Evolutionary conservation across 495 filamentous ascomycete genomes (phyloP).

Genomic region (Bacidia gigantensis): DNA sequence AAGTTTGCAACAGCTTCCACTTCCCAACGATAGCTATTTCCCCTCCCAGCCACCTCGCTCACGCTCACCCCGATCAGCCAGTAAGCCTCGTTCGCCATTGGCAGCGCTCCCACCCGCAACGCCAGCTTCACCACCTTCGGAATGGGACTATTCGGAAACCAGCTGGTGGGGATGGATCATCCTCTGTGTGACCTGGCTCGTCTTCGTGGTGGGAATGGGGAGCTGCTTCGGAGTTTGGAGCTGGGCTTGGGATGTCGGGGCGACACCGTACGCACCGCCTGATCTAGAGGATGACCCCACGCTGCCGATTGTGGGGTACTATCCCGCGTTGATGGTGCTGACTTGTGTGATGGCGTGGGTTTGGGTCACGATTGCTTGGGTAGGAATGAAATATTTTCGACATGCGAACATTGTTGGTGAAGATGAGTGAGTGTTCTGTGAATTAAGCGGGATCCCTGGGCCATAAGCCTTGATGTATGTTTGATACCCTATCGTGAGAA

Average conservation of each 20-base stretch:
- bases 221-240: conserved; percentile 95
- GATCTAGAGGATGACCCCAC: conserved; percentile 89
- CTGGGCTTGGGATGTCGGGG: conserved; percentile 99
- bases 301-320: conserved; percentile 89
- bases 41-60: conserved; percentile 21
- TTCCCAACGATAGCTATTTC: conserved; percentile 56
- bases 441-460: background rate
- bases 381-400: conserved; percentile 98
- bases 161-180: conserved; percentile 96
- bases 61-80: conserved; percentile 37
- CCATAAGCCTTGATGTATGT: background rate
- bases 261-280: conserved; percentile 83
- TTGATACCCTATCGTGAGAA: background rate
- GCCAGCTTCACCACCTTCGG: conserved; percentile 30
- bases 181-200: conserved; percentile 75
- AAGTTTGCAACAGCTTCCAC: conserved; percentile 15
- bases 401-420: conserved; percentile 75
- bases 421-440: conserved; percentile 26
- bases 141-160: conserved; percentile 83
- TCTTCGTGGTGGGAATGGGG: conserved; percentile 92
- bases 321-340: conserved; percentile 83
- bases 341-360: conserved; percentile 97
- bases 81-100: conserved; percentile 41
- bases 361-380: conserved; percentile 93
- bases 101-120: conserved; percentile 16